These are phyloP conservation scores for Nymphaea colorata DNA, from an alignment of 164 flowering plant genomes.

Conservation along the genomic window DNA sequence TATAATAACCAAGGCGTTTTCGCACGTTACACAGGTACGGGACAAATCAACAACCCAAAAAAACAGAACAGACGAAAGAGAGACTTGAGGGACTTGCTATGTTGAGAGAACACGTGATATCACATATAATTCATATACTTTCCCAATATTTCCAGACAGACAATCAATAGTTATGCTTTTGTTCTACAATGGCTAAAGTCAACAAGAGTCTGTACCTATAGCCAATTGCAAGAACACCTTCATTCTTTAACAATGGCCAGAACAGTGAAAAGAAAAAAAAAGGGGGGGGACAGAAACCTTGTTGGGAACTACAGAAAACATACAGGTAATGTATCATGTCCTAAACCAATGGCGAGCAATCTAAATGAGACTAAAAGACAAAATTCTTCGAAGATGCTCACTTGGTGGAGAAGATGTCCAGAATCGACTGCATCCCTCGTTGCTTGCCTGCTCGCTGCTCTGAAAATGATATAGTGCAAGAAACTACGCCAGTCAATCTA, in stretches of 20 bases:
- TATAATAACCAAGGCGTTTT: no score
- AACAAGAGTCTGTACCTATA: neutral
- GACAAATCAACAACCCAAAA: no score
- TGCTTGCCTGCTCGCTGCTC: neutral
- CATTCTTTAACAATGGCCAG: no score
- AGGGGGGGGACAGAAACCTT: neutral
- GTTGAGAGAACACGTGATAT: no score
- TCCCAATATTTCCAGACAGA: no score
- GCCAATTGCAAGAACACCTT: neutral
- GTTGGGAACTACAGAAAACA: neutral
- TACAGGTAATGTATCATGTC: neutral
- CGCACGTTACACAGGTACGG: no score
- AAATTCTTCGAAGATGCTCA: neutral
- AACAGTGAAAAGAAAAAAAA: neutral
- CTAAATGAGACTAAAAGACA: neutral
- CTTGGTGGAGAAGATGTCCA: neutral
- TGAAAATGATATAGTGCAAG: neutral
- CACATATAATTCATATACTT: no score
- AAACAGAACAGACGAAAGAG: no score
- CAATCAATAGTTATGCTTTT: neutral
- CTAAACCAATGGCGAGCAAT: neutral
- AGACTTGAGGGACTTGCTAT: no score
- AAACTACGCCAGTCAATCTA: slow-evolving; percentile 1
- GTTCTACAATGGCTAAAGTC: neutral
- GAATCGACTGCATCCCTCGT: neutral